A percentile compares a stretch with the other conserved stretches of the same genome.
These are phyloP conservation scores for Bisporella sp. DNA, from an alignment of 2,329 filamentous ascomycete genomes.

Conservation along the genomic window DNA sequence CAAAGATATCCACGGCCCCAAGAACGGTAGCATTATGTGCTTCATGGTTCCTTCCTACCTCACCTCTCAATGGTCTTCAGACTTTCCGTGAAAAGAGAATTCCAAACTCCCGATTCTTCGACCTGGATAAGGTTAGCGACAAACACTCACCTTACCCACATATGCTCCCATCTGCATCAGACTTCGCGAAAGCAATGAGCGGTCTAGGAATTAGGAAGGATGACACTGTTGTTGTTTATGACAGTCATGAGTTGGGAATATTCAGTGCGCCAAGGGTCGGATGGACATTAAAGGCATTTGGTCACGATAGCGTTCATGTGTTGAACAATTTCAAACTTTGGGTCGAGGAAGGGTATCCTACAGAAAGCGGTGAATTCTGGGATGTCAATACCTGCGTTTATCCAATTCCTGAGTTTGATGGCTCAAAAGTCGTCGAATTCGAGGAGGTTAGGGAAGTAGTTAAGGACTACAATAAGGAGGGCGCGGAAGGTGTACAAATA, in stretches of 20 bases:
- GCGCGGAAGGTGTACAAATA: conserved; percentile 76
- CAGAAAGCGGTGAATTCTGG: conserved; percentile 71
- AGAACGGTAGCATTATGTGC: conserved; percentile 86
- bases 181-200: conserved; percentile 84
- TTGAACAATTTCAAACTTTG: conserved; percentile 96
- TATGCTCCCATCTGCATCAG: conserved; percentile 80
- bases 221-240: conserved; percentile 90
- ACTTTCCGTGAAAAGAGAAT: conserved; percentile 79
- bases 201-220: conserved; percentile 79
- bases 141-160: conserved; percentile 85
- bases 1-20: conserved; percentile 72
- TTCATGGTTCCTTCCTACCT: conserved; percentile 94
- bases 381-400: conserved; percentile 59
- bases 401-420: conserved; percentile 51
- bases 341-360: conserved; percentile 76
- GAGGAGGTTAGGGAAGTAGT: conserved; percentile 77
- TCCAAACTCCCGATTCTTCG: conserved; percentile 88
- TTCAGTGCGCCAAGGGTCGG: conserved; percentile 90
- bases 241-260: conserved; percentile 83
- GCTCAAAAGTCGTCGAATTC: conserved; percentile 66
- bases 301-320: conserved; percentile 80
- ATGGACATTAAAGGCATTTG: conserved; percentile 89
- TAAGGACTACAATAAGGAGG: conserved; percentile 72
- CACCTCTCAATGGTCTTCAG: conserved; percentile 72
- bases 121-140: conserved; percentile 88